These are phyloP conservation scores for Phytophthora pistaciae DNA, from an alignment of 352 stramenopile species.

Conservation along the genomic window DNA sequence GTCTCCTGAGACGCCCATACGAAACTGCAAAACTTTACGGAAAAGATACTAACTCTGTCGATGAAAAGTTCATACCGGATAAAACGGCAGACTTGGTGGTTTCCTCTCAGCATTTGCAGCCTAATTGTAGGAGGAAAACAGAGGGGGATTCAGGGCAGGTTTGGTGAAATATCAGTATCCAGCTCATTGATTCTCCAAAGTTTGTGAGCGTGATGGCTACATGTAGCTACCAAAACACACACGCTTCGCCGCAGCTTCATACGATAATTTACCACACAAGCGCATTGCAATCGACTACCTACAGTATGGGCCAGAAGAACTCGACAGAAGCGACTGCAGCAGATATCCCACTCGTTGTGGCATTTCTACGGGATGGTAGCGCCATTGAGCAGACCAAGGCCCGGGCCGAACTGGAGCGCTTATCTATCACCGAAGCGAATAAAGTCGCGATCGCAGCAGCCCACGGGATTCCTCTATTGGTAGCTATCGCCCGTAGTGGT, in stretches of 20 bases:
- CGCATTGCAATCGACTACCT: too few relatives aligned
- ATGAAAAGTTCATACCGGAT: too few relatives aligned
- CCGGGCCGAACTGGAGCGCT: neutral
- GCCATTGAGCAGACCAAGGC: neutral
- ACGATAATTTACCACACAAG: neutral
- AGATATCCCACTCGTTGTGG: slow-evolving; percentile 2
- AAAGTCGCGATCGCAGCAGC: neutral
- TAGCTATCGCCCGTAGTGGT: neutral
- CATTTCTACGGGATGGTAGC: slow-evolving; percentile 6
- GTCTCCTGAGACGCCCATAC: too few relatives aligned
- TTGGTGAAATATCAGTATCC: slow-evolving; percentile 1
- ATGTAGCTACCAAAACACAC: slow-evolving; percentile 1
- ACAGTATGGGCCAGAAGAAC: neutral
- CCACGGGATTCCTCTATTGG: slow-evolving; percentile 3
- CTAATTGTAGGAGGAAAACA: too few relatives aligned
- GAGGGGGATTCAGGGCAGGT: neutral
- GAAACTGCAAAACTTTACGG: too few relatives aligned
- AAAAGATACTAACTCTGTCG: too few relatives aligned
- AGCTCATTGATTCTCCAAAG: neutral
- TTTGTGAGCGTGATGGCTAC: neutral
- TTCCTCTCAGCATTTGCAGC: too few relatives aligned
- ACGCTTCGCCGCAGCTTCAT: neutral
- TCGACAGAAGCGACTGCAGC: neutral
- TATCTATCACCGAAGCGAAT: neutral
- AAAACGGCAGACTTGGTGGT: too few relatives aligned